Evolutionary conservation across 2,329 filamentous ascomycete species (phyloP).

Genomic region (Myrmaecium sp.): DNA sequence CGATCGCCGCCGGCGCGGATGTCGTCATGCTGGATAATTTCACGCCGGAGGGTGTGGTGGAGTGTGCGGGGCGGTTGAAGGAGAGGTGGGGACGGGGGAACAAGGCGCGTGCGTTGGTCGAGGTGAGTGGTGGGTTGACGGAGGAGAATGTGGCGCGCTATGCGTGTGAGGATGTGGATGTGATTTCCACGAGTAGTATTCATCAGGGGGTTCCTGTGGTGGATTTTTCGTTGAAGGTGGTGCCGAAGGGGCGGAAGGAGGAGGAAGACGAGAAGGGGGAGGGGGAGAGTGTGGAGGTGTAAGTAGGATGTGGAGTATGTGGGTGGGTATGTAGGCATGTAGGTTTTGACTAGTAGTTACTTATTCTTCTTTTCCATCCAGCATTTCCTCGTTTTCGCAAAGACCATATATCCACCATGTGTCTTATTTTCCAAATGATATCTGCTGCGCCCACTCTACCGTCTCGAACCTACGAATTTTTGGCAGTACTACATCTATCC

Average conservation of each 20-base stretch:
- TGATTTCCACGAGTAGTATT: constrained; percentile 90
- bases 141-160: constrained; percentile 70
- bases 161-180: constrained; percentile 72
- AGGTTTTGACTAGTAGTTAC: too few species aligned
- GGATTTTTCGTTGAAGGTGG: constrained; percentile 90
- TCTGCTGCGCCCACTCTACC: too few species aligned
- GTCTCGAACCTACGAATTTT: too few species aligned
- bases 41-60: constrained; percentile 56
- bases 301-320: neutral
- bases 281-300: constrained; percentile 5
- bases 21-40: constrained; percentile 98
- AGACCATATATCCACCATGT: too few species aligned
- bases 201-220: constrained; percentile 90
- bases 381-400: too few species aligned
- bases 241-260: constrained; percentile 21
- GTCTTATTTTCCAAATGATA: too few species aligned
- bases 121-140: constrained; percentile 82
- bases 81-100: constrained; percentile 56
- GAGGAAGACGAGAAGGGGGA: constrained; percentile 3
- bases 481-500: too few species aligned
- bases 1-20: constrained; percentile 78
- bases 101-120: constrained; percentile 48
- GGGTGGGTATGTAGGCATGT: too few species aligned
- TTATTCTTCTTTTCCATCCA: too few species aligned
- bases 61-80: constrained; percentile 60